Base-by-base conservation (phyloP, 768 basidiomycete genomes). In the Leucocoprinus leucothites region DNA sequence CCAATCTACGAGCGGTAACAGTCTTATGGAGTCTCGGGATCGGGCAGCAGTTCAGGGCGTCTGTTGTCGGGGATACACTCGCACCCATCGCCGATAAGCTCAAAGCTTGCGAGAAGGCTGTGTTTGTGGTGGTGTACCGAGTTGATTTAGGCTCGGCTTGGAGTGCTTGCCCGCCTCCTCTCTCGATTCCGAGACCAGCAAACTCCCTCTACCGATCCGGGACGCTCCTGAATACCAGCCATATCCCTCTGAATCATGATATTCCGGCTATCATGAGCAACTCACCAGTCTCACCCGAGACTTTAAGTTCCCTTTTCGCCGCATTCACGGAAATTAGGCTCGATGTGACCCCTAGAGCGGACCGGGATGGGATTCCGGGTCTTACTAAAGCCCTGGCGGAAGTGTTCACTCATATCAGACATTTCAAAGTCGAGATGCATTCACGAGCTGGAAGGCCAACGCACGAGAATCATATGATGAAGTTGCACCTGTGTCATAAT, bases 11-110 rank as follows among this genome's bases (percentile, higher is more conserved):
- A 4, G 9, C 45, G 13, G 31, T 55, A 24, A 40, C 38, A 9
- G 53, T 55, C 2, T 25, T 55, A n/a, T 55, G 53, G 53, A 48
- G 53, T 21, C 28, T 55, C 6, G 46, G 53, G 9, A 38, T 55
- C 16, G 53, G 53, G n/a, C 53, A 55, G 41, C 53, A 55, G 2
- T 38, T 55, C 11, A 47, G 31, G 25, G 40, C 41, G 53, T 55
- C 53, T 25, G 25, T 55, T 19, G 18, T 55, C 35, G 25, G 38
- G 7, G 38, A 38, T 21, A 55, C 40, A 4, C 26, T 55, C n/a
- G 46, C 35, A 3, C 53, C 53, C 9, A 19, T 55, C 21, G 53
- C 53, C 1, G 24, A 48, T 24, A 48, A n/a, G 21, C 38, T 55
- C 25, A 34, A 22, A 35, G 14, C 36, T 21, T 55, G 28, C 38